Conservation (phyloP, 2,329 filamentous ascomycete genomes). For the Phoma herbarum region DNA sequence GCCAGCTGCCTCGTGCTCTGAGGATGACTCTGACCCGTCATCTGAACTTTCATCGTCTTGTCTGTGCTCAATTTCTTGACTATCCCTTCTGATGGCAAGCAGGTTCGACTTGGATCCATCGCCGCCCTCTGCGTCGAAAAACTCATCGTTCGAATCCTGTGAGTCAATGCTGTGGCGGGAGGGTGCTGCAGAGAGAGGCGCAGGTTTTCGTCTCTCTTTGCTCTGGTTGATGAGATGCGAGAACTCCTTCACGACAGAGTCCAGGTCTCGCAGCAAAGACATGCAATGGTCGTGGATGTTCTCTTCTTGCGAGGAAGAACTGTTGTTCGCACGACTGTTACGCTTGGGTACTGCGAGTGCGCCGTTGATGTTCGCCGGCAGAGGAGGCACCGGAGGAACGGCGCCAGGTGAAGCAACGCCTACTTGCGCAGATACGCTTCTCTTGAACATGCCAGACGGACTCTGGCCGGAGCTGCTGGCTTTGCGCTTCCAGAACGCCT, state of each 20-base stretch:
- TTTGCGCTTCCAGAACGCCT: slow-evolving; percentile 93
- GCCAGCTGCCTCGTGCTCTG: slow-evolving; percentile 62
- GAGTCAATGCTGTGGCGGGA: slow-evolving; percentile 81
- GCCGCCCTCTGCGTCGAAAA: slow-evolving; percentile 82
- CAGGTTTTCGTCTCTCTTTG: slow-evolving; percentile 74
- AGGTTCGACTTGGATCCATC: slow-evolving; percentile 66
- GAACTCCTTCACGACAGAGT: slow-evolving; percentile 84
- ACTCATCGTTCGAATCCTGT: slow-evolving; percentile 78
- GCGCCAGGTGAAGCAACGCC: slow-evolving; percentile 56
- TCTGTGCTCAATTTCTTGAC: slow-evolving; percentile 60
- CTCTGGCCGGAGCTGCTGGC: slow-evolving; percentile 63
- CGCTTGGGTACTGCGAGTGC: slow-evolving; percentile 50
- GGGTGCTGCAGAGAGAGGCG: slow-evolving; percentile 52
- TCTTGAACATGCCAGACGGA: slow-evolving; percentile 55
- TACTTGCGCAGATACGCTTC: slow-evolving; percentile 64
- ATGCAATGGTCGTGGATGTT: slow-evolving; percentile 83
- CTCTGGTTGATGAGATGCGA: slow-evolving; percentile 77
- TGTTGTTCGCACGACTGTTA: slow-evolving; percentile 31
- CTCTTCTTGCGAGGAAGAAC: slow-evolving; percentile 62
- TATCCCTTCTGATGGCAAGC: slow-evolving; percentile 75
- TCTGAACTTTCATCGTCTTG: slow-evolving; percentile 56
- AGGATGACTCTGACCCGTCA: slow-evolving; percentile 70
- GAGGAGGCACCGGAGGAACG: slow-evolving; percentile 47
- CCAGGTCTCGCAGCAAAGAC: slow-evolving; percentile 83
- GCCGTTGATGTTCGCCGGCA: slow-evolving; percentile 46